Conservation (phyloP, 2,329 filamentous ascomycete genomes). For the Coleophoma eucalyptorum region DNA sequence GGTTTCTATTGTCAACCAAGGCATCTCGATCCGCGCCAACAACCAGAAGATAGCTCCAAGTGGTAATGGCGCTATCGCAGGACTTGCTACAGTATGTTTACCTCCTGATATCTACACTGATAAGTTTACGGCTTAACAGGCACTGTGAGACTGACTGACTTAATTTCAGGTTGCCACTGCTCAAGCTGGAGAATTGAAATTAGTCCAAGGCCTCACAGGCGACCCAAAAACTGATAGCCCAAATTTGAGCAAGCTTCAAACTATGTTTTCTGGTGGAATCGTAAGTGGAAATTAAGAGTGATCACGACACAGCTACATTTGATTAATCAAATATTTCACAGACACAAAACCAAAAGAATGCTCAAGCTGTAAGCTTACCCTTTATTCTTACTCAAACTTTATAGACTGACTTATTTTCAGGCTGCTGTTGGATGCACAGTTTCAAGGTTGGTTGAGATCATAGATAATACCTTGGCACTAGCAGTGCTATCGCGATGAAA, state of each 20-base stretch:
- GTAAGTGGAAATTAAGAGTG: not conserved
- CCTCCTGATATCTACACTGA: not conserved
- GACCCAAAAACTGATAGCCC: conserved; percentile 5
- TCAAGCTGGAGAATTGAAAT: conserved; percentile 8
- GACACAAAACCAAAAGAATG: conserved; percentile 14
- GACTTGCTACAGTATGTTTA: conserved; percentile 7
- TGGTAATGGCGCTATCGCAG: conserved; percentile 8
- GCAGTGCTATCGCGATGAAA: too few species aligned
- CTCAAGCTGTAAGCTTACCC: conserved; percentile 6
- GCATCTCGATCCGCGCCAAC: conserved; percentile 5
- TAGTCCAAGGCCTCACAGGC: conserved; percentile 9
- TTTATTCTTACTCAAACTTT: not conserved
- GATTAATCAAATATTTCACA: too few species aligned
- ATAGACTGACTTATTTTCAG: not conserved
- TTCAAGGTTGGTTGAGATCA: not conserved
- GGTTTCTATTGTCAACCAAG: conserved; percentile 10
- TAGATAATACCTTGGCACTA: too few species aligned
- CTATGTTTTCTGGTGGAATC: conserved; percentile 10
- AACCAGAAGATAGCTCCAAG: conserved; percentile 11
- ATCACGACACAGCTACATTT: too few species aligned
- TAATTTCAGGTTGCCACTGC: conserved; percentile 9
- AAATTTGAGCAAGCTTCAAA: conserved; percentile 4
- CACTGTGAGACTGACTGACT: not conserved
- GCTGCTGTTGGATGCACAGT: not conserved
- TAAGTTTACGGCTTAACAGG: not conserved